A percentile compares a stretch with the other conserved stretches of the same genome.
Conservation (phyloP, 2,329 filamentous ascomycete genomes). For the Aaosphaeria pasadenensis region DNA sequence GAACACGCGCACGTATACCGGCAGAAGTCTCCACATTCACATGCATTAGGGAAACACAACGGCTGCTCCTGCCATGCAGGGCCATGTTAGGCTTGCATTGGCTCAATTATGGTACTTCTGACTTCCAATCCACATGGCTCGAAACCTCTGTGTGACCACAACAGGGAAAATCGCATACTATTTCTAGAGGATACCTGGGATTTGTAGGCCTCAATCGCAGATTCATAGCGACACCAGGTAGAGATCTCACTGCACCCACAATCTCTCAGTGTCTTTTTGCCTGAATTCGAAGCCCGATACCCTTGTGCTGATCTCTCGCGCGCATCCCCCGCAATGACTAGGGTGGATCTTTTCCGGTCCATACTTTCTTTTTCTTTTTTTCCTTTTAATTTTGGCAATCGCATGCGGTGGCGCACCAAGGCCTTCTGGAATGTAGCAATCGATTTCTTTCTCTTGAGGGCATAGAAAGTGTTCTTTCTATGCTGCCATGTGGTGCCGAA, state of each 20-base stretch:
- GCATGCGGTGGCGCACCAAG: neutral
- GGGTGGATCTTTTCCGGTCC: slow-evolving; percentile 12
- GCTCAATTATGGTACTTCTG: slow-evolving; percentile 2
- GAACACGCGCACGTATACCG: slow-evolving; percentile 18
- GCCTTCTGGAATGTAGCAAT: slow-evolving; percentile 5
- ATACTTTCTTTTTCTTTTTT: slow-evolving; percentile 7
- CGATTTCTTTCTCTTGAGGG: too few relatives aligned
- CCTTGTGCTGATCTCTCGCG: slow-evolving; percentile 13
- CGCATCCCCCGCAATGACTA: slow-evolving; percentile 18
- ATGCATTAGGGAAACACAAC: slow-evolving; percentile 9
- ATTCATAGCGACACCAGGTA: too few relatives aligned
- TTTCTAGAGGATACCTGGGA: slow-evolving; percentile 1
- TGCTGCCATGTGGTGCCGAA: too few relatives aligned
- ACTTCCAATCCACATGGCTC: too few relatives aligned
- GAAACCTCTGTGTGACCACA: neutral
- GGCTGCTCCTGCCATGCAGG: slow-evolving; percentile 11
- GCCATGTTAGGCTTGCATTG: slow-evolving; percentile 19
- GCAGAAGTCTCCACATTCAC: slow-evolving; percentile 13
- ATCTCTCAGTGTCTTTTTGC: slow-evolving; percentile 12
- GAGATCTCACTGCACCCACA: too few relatives aligned
- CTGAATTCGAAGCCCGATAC: slow-evolving; percentile 11
- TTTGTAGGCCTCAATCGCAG: too few relatives aligned
- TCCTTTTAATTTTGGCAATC: neutral
- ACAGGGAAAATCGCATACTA: slow-evolving; percentile 1
- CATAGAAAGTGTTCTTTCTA: too few relatives aligned